phyloP scores from a whole-genome alignment of 345 rosid genomes.

The Geranium brycei region DNA sequence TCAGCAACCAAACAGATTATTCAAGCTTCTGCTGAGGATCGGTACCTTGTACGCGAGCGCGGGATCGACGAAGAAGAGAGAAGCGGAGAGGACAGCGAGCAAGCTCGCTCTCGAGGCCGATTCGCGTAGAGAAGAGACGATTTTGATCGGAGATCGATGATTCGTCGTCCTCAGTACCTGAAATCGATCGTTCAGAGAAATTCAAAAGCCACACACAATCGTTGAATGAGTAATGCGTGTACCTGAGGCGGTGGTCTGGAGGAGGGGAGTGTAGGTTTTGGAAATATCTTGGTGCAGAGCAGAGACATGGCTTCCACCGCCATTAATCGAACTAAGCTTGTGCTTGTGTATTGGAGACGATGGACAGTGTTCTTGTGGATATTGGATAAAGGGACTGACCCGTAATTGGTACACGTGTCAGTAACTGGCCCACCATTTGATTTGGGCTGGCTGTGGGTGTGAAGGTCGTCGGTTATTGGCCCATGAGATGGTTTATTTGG shows the following conservation, averaged over 20 bases:
- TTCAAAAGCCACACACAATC: not conserved
- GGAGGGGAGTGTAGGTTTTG: slow-evolving; percentile 15
- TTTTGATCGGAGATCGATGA: not conserved
- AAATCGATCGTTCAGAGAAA: not conserved
- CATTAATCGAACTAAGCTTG: not conserved
- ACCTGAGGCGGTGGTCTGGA: slow-evolving; percentile 18
- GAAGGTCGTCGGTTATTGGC: too few species aligned
- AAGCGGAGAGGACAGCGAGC: slow-evolving; percentile 53
- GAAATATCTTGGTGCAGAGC: slow-evolving; percentile 24
- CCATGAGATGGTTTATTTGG: too few species aligned
- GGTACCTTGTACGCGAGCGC: slow-evolving; percentile 73
- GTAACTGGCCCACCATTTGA: not conserved
- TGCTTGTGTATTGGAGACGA: too few species aligned
- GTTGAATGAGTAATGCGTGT: not conserved
- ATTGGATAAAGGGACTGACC: not conserved
- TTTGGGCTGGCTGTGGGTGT: not conserved
- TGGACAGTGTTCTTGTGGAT: not conserved
- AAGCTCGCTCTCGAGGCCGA: slow-evolving; percentile 34
- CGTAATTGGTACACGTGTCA: not conserved
- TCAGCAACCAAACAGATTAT: not conserved
- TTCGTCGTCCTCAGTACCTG: not conserved
- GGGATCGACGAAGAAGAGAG: slow-evolving; percentile 59
- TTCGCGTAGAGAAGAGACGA: slow-evolving; percentile 22
- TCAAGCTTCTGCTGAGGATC: not conserved
- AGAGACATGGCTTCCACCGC: slow-evolving; percentile 27